A percentile compares a stretch with the other conserved stretches of the same genome.
These are phyloP conservation scores for Podosphaera aphanis DNA, from an alignment of 2,329 filamentous ascomycete genomes.

Conservation along the genomic window DNA sequence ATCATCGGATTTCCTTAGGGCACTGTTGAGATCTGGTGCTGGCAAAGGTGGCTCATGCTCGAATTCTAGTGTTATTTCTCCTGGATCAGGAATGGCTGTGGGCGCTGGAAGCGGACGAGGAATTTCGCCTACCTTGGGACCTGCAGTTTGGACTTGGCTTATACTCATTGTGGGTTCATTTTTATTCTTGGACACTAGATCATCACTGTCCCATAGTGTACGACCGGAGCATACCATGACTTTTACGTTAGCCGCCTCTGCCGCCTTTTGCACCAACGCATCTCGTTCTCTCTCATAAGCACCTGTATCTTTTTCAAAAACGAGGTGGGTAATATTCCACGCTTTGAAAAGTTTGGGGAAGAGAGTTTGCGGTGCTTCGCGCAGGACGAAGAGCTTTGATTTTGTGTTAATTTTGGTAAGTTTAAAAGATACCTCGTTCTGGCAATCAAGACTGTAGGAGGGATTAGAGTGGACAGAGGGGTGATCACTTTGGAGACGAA, in stretches of 20 bases:
- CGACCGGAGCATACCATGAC: conserved; percentile 41
- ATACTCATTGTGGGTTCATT: conserved; percentile 57
- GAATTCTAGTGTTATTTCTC: conserved; percentile 34
- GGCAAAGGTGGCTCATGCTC: conserved; percentile 28
- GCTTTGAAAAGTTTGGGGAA: conserved; percentile 49
- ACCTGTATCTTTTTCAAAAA: conserved; percentile 62
- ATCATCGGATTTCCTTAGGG: conserved; percentile 28
- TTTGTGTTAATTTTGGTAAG: conserved; percentile 46
- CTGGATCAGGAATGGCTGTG: conserved; percentile 35
- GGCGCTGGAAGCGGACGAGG: conserved; percentile 37
- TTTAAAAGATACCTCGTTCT: conserved; percentile 41
- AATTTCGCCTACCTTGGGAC: conserved; percentile 36
- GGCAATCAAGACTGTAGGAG: conserved; percentile 38
- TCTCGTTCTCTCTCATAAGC: conserved; percentile 45
- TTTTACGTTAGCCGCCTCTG: conserved; percentile 39
- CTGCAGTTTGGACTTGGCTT: conserved; percentile 38
- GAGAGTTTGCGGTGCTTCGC: conserved; percentile 48
- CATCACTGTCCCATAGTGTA: conserved; percentile 52
- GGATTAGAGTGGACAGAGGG: not conserved
- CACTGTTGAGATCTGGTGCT: conserved; percentile 35
- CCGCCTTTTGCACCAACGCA: conserved; percentile 30
- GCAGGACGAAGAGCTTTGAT: conserved; percentile 46
- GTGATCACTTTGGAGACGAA: conserved; percentile 13
- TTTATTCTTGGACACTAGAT: conserved; percentile 38
- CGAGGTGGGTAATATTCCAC: conserved; percentile 52